Evolutionary conservation across 352 stramenopile genomes (phyloP).

Genomic region (Globisporangium polare): DNA sequence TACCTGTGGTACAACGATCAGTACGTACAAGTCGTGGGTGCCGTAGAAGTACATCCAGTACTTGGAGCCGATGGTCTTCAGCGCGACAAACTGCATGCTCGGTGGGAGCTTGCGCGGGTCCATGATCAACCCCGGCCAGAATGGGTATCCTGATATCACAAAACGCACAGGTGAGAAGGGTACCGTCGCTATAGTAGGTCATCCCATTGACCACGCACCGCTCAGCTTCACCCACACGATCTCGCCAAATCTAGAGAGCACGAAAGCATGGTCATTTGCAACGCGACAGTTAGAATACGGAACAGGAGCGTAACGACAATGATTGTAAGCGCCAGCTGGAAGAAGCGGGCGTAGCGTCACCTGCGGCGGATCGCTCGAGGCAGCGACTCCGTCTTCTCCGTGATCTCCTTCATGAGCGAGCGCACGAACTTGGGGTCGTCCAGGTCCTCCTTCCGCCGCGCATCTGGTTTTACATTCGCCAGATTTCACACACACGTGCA

Average conservation of each 20-base stretch:
- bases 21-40: conserved; percentile 14
- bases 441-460: neutral
- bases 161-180: too few relatives aligned
- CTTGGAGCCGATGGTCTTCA: conserved; percentile 7
- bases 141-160: conserved; percentile 15
- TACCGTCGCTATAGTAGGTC: too few relatives aligned
- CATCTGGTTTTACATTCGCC: neutral
- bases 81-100: conserved; percentile 6
- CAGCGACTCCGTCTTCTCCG: conserved; percentile 10
- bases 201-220: neutral
- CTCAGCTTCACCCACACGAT: conserved; percentile 14
- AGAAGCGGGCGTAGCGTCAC: neutral
- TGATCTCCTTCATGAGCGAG: conserved; percentile 8
- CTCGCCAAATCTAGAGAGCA: conserved; percentile 10
- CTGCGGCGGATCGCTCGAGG: conserved; percentile 5
- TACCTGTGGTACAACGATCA: neutral
- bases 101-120: conserved; percentile 14
- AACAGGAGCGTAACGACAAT: neutral
- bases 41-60: conserved; percentile 18
- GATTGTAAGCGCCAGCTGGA: neutral
- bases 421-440: conserved; percentile 7
- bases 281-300: neutral
- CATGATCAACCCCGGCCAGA: conserved; percentile 11
- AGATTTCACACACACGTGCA: neutral
- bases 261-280: neutral